Base-by-base conservation (phyloP, 169 alveolate species). In the Besnoitia besnoiti region DNA sequence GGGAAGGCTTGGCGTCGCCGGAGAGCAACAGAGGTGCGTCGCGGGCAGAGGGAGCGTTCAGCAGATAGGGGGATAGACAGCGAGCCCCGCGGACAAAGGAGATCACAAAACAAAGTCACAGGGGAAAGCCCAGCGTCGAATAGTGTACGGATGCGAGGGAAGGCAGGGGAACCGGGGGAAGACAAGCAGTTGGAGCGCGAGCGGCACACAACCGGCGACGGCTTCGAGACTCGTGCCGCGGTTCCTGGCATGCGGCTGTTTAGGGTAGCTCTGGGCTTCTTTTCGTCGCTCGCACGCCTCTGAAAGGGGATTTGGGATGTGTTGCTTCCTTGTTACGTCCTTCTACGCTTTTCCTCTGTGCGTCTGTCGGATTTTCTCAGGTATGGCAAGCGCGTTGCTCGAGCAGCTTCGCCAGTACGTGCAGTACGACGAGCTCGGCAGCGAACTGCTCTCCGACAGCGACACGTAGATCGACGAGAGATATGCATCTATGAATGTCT, bases 371-470 rank as follows among this genome's bases (percentile, higher is more conserved):
- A n/a, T 7, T 30, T 8, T 7, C 46, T 30, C 80, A 35, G 80
- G 80, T 33, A 24, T 67, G 12, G 42, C 42, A 2, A 42, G 80
- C 14, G n/a, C 12, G 80, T 42, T 67, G 39, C 80, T 67, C 10
- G 44, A 16, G 24, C 80, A 67, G 80, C 39, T 67, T 7, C 80
- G 80, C 10, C 80, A 67, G n/a, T 67, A 67, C 42, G 80, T 67
- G 80, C 80, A 67, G 39, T 67, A 67, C 80, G 80, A 67, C 80
- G 80, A 67, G 44, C 80, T 67, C 24, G 80, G 80, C 42, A 35
- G 80, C 42, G 80, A 67, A 1, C 44, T 33, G 44, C 30, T 16
- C 24, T 67, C 80, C 21, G 80, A 67, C 21, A 67, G 80, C n/a
- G 44, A 35, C 80, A 8, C 46, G 44, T 67, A 35, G 44, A 5